phyloP scores from a whole-genome alignment of 108 stramenopile genomes.

The Pelagomonas calceolata region DNA sequence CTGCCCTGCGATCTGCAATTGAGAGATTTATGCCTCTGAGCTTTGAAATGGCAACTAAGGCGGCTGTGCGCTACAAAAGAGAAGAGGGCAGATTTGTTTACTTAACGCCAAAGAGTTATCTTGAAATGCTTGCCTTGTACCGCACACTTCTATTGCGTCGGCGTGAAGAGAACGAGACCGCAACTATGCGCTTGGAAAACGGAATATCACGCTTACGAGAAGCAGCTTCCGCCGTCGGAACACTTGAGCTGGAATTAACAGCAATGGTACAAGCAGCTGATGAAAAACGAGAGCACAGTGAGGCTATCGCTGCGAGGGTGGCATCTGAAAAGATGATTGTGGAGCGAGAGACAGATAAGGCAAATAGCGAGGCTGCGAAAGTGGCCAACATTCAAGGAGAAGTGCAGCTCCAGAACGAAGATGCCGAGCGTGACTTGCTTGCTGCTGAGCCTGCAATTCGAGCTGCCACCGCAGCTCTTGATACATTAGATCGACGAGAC shows the following conservation, averaged over 20 bases:
- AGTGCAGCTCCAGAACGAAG: conserved; percentile 31
- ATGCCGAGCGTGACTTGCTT: conserved; percentile 44
- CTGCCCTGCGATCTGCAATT: conserved; percentile 37
- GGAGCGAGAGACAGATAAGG: conserved; percentile 51
- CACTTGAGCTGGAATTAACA: conserved; percentile 50
- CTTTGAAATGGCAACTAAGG: conserved; percentile 36
- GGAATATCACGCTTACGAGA: conserved; percentile 43
- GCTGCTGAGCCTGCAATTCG: conserved; percentile 56
- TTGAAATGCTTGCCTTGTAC: conserved; percentile 49
- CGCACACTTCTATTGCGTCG: conserved; percentile 16
- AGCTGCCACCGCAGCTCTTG: conserved; percentile 51
- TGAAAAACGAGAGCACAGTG: conserved; percentile 48
- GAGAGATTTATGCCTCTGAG: conserved; percentile 47
- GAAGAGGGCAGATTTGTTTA: conserved; percentile 43
- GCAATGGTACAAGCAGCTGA: conserved; percentile 48
- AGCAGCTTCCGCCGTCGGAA: conserved; percentile 42
- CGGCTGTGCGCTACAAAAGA: conserved; percentile 28
- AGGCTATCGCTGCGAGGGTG: conserved; percentile 51
- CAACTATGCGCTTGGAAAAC: conserved; percentile 39
- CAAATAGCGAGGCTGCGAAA: conserved; percentile 42
- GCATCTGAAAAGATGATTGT: conserved; percentile 51
- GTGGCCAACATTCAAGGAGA: conserved; percentile 46
- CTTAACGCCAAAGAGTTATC: conserved; percentile 53
- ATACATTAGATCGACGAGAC: conserved; percentile 56
- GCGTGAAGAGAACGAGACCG: conserved; percentile 9